phyloP scores from a whole-genome alignment of 192 early-diverging fungal genomes.

The Pilobolus umbonatus region DNA sequence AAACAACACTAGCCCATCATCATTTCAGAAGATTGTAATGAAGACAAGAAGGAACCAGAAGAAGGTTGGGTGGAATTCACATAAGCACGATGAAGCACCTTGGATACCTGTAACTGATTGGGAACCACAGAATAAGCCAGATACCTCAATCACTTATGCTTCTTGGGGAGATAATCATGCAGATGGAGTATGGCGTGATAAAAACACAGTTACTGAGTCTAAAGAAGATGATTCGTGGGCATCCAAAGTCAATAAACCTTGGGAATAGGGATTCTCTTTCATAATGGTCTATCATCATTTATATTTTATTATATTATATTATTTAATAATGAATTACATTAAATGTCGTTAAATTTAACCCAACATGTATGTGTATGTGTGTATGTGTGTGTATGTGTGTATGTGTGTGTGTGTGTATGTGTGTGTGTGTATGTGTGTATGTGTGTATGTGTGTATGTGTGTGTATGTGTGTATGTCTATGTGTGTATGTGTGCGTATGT shows the following conservation, averaged over 20 bases:
- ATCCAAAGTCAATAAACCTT: conserved; percentile 2
- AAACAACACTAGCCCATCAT: conserved; percentile 2
- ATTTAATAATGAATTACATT: too few relatives aligned
- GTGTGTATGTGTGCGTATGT: too few relatives aligned
- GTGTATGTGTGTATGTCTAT: too few relatives aligned
- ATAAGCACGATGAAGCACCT: conserved; percentile 20
- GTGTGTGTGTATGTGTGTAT: too few relatives aligned
- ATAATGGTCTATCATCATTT: too few relatives aligned
- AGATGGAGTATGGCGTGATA: neutral
- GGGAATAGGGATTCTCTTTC: neutral
- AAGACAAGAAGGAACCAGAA: conserved; percentile 1
- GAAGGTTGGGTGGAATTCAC: conserved; percentile 25
- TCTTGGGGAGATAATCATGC: neutral
- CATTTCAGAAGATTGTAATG: conserved; percentile 1
- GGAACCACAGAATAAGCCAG: neutral
- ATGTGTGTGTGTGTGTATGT: too few relatives aligned
- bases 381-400: too few relatives aligned
- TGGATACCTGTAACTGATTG: conserved; percentile 24
- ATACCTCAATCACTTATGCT: neutral
- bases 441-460: too few relatives aligned
- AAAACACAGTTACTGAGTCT: neutral
- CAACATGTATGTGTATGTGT: too few relatives aligned
- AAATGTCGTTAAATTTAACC: too few relatives aligned
- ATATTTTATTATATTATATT: too few relatives aligned
- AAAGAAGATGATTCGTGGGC: conserved; percentile 2